Evolutionary conservation across 2,329 filamentous ascomycete genomes (phyloP).

Genomic region (Paradendryphiella salina): DNA sequence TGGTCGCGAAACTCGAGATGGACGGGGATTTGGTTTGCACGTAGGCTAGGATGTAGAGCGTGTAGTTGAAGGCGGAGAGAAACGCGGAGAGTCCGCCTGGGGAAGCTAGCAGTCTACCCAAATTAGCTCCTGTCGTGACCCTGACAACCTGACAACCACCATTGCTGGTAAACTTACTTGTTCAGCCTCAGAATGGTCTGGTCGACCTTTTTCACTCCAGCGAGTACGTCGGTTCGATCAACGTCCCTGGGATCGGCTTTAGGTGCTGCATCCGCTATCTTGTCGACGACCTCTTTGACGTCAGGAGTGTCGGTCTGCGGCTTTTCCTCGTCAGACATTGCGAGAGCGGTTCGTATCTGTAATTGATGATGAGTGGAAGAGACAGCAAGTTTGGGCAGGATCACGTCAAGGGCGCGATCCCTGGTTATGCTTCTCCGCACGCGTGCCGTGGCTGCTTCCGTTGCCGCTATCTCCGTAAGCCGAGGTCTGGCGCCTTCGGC

Average conservation of each 20-base stretch:
- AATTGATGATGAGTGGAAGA: constrained; percentile 6
- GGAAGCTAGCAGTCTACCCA: constrained; percentile 47
- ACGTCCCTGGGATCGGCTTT: constrained; percentile 20
- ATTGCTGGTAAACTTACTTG: constrained; percentile 39
- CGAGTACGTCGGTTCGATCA: constrained; percentile 26
- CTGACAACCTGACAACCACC: neutral
- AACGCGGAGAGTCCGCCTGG: constrained; percentile 52
- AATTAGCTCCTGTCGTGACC: constrained; percentile 4
- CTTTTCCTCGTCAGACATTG: constrained; percentile 39
- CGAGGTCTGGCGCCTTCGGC: constrained; percentile 18
- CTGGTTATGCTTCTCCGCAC: constrained; percentile 24
- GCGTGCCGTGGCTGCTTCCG: neutral
- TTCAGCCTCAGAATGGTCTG: constrained; percentile 49
- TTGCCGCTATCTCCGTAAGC: constrained; percentile 12
- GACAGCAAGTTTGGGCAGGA: constrained; percentile 21
- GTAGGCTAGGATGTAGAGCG: constrained; percentile 52
- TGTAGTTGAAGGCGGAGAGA: constrained; percentile 54
- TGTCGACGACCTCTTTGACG: constrained; percentile 32
- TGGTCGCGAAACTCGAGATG: constrained; percentile 32
- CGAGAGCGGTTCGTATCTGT: constrained; percentile 5
- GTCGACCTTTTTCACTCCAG: constrained; percentile 44
- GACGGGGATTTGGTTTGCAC: constrained; percentile 47
- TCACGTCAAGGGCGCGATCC: constrained; percentile 13
- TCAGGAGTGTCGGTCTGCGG: constrained; percentile 30
- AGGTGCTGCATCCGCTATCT: constrained; percentile 29